Percentiles rank a stretch among this genome's conserved stretches.
These are phyloP conservation scores for Trametes gibbosa DNA, from an alignment of 768 basidiomycete genomes.

Conservation along the genomic window DNA sequence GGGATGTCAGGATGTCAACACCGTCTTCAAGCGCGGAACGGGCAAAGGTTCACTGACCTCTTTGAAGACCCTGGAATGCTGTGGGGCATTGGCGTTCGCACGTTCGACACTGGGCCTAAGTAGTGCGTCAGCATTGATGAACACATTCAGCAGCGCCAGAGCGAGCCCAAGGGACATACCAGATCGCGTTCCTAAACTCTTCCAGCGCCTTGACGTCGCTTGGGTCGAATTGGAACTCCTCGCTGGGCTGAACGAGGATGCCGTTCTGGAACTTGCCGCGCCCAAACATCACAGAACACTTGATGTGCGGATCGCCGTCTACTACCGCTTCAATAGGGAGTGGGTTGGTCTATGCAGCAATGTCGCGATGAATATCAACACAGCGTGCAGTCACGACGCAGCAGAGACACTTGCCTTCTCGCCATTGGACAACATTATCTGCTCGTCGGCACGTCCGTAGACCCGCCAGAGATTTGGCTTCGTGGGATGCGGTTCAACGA, in stretches of 20 bases:
- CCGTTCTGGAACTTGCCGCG: slow-evolving; percentile 39
- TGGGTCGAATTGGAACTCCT: slow-evolving; percentile 30
- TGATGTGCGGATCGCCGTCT: slow-evolving; percentile 32
- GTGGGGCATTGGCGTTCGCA: slow-evolving; percentile 37
- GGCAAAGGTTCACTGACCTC: slow-evolving; percentile 5
- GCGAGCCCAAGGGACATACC: slow-evolving; percentile 21
- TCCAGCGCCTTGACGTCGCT: slow-evolving; percentile 26
- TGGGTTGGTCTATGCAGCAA: slow-evolving; percentile 23
- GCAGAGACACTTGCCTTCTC: slow-evolving; percentile 35
- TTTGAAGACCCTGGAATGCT: slow-evolving; percentile 37
- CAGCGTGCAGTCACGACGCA: slow-evolving; percentile 11
- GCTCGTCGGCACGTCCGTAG: slow-evolving; percentile 40
- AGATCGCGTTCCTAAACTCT: slow-evolving; percentile 35
- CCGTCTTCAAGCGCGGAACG: neutral
- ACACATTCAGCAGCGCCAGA: neutral
- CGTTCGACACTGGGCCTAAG: slow-evolving; percentile 35
- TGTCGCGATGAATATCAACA: slow-evolving; percentile 15
- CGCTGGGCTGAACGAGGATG: slow-evolving; percentile 37
- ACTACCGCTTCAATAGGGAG: slow-evolving; percentile 32
- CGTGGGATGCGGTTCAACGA: slow-evolving; percentile 20
- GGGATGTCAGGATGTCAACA: neutral
- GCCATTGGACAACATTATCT: slow-evolving; percentile 42
- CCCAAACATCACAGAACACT: slow-evolving; percentile 39
- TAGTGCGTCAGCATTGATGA: neutral
- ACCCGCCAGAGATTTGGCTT: slow-evolving; percentile 28